Base-by-base conservation (phyloP, 192 early-diverging fungal species). In the Linnemannia hyalina region DNA sequence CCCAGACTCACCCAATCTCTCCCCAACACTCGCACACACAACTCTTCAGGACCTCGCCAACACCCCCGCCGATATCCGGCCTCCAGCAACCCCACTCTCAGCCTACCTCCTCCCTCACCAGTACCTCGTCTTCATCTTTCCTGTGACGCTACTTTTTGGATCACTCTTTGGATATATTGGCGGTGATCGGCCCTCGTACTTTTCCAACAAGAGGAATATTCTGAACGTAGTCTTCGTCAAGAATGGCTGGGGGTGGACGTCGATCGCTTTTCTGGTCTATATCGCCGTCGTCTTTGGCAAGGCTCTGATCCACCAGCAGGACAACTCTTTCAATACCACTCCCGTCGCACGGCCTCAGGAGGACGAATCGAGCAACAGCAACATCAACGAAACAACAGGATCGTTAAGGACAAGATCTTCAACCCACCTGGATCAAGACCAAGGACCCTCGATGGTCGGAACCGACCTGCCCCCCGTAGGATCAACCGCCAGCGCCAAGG, bases 191-290 rank as follows among this genome's bases (percentile, higher is more conserved):
- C 74, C 78, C 13, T 79, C 78, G 0, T 90, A 90, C 68, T 94
- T 96, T 80, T 90, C 92, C 26, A 91, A 92, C 88, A 97, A 96
- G 79, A 86, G 89, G 60, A 96, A 97, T 88, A 76, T 93, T 70
- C 87, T 98, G 68, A 98, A 98, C 85, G 80, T 83, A 0, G 89
- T 92, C 68, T 94, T 96, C 90, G 97, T 93, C 75, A 98, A 98
- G 89, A 87, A 88, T 41, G 97, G 94, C 22, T 98, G 97, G 97
- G 94, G 93, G 47, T 98, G 97, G 97, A 97, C 97, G 0, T 92
- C 93, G 35, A 55, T 93, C 18, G 88, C 94, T 38, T 93, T 94
- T 70, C 54, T 90, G 26, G 32, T 88, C 13, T 93, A 93, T 70
- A 74, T 95, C 6, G 82, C 69, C 22, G 60, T 90, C 40, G 78